These are phyloP conservation scores for Basipetospora sp. DNA, from an alignment of 2,329 filamentous ascomycete species.

Conservation along the genomic window DNA sequence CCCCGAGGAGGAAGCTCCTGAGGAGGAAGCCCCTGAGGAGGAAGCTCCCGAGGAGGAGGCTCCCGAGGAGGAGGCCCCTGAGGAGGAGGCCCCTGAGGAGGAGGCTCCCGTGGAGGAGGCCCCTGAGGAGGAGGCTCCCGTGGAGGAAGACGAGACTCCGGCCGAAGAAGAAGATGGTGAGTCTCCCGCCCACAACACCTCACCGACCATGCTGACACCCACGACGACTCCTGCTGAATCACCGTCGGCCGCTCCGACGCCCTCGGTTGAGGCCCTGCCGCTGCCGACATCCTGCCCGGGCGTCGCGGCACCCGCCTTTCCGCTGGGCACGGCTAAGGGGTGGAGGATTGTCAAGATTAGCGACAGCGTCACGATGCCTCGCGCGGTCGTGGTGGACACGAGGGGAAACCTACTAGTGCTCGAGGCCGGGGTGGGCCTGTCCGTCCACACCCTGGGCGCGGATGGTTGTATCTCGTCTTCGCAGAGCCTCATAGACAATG, in stretches of 20 bases:
- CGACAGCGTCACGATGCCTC: conserved; percentile 20
- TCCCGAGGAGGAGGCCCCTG: neutral
- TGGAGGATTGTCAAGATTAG: conserved; percentile 26
- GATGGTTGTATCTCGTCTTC: conserved; percentile 26
- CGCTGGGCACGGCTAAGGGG: conserved; percentile 18
- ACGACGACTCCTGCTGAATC: conserved; percentile 6
- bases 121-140: conserved; percentile 1
- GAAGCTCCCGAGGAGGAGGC: neutral
- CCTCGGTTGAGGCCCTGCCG: conserved; percentile 13
- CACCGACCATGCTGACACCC: conserved; percentile 7
- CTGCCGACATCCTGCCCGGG: conserved; percentile 20
- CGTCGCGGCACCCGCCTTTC: conserved; percentile 16
- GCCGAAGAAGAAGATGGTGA: conserved; percentile 5
- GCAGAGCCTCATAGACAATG: conserved; percentile 20
- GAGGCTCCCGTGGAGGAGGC: conserved; percentile 1
- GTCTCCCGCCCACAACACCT: conserved; percentile 5
- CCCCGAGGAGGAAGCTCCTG: conserved; percentile 8
- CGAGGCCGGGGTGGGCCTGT: conserved; percentile 22
- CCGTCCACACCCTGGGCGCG: conserved; percentile 24
- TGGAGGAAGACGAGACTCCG: conserved; percentile 1
- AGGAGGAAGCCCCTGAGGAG: neutral
- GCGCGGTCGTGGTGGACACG: conserved; percentile 22
- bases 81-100: neutral
- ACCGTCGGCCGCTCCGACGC: neutral
- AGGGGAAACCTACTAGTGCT: conserved; percentile 24